These are phyloP conservation scores for Alternaria ethzedia DNA, from an alignment of 2,329 filamentous ascomycete species.

Conservation along the genomic window DNA sequence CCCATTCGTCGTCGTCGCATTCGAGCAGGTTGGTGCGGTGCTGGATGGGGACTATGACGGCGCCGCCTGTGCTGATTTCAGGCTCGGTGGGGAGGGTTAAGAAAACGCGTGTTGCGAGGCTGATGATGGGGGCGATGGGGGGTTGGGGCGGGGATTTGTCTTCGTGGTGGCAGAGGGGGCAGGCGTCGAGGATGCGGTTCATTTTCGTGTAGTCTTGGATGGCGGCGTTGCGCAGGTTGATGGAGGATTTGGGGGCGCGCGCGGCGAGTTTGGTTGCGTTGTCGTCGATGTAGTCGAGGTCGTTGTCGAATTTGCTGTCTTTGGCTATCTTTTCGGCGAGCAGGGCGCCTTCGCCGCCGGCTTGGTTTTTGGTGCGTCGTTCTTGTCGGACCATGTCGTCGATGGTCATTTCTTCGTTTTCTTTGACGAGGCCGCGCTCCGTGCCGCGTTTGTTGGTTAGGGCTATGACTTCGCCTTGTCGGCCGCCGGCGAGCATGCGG, in stretches of 20 bases:
- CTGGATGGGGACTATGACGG: conserved; percentile 86
- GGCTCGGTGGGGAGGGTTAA: conserved; percentile 89
- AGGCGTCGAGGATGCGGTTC: conserved; percentile 83
- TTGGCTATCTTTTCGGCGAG: conserved; percentile 94
- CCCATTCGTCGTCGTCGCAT: conserved; percentile 99
- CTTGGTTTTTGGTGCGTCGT: conserved; percentile 77
- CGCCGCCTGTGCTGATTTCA: conserved; percentile 81
- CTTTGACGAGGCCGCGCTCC: conserved; percentile 83
- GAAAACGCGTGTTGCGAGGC: conserved; percentile 83
- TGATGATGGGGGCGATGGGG: conserved; percentile 83
- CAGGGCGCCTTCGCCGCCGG: conserved; percentile 78
- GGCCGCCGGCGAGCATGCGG: conserved; percentile 80
- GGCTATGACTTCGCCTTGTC: conserved; percentile 75
- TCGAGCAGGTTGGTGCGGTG: conserved; percentile 92
- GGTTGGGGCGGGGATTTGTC: conserved; percentile 70
- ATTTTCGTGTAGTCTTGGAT: conserved; percentile 90
- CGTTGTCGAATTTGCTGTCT: conserved; percentile 86
- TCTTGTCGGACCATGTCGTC: conserved; percentile 98
- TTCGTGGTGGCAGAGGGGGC: conserved; percentile 91
- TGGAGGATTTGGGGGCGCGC: conserved; percentile 84
- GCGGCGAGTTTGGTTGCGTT: conserved; percentile 90
- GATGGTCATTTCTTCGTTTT: conserved; percentile 94
- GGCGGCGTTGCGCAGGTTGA: conserved; percentile 85
- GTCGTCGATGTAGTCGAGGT: conserved; percentile 97
- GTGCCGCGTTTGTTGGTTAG: conserved; percentile 81